Evolutionary conservation across 176 grass and related monocot genomes (phyloP).

Genomic region (Guadua angustifolia): DNA sequence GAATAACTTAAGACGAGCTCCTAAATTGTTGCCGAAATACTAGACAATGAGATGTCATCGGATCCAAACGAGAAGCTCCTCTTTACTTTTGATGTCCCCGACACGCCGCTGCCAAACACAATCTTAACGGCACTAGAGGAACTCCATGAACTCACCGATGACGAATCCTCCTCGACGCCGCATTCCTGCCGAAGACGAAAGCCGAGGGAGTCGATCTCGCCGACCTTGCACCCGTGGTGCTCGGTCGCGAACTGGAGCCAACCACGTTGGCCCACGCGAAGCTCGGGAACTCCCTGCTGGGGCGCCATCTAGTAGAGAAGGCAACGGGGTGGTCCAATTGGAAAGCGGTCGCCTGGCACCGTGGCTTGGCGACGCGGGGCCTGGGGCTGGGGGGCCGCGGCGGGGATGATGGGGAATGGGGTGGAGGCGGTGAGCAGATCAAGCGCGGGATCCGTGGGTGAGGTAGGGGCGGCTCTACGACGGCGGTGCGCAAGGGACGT

Average conservation of each 20-base stretch:
- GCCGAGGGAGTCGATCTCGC: constrained; percentile 18
- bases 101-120: constrained; percentile 42
- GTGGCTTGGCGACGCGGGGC: constrained; percentile 34
- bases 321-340: constrained; percentile 46
- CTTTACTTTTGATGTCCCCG: constrained; percentile 27
- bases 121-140: constrained; percentile 29
- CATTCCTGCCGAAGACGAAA: constrained; percentile 21
- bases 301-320: constrained; percentile 18
- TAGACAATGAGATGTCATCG: constrained; percentile 2
- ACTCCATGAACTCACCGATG: constrained; percentile 29
- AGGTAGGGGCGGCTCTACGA: neutral
- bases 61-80: constrained; percentile 45
- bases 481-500: constrained; percentile 35
- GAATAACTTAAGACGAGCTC: neutral
- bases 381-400: constrained; percentile 17
- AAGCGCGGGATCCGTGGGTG: constrained; percentile 32
- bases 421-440: constrained; percentile 43
- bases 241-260: neutral
- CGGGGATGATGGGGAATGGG: constrained; percentile 60
- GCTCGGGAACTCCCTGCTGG: constrained; percentile 18
- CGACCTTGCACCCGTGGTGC: neutral
- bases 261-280: neutral
- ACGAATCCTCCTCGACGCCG: constrained; percentile 3
- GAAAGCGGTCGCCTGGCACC: constrained; percentile 44
- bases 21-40: neutral